Conservation (phyloP, 2,329 filamentous ascomycete species). For the Fusarium keratoplasticum region DNA sequence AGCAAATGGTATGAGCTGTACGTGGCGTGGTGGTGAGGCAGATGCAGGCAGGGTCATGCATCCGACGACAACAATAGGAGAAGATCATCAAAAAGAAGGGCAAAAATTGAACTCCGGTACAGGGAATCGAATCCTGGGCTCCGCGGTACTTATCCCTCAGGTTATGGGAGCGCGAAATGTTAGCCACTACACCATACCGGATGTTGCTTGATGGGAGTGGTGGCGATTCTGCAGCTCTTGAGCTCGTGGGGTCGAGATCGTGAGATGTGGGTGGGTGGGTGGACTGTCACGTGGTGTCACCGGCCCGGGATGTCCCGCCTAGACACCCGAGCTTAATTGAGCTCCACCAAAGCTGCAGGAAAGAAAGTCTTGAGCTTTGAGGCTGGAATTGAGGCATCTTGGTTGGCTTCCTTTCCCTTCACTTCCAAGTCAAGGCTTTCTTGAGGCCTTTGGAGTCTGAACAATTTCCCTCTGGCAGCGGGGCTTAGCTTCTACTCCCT, state of each 20-base stretch:
- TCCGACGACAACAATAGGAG: neutral
- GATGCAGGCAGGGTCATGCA: constrained; percentile 16
- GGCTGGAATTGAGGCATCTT: neutral
- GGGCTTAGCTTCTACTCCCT: constrained; percentile 2
- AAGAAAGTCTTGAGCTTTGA: constrained; percentile 11
- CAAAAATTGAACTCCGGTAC: constrained; percentile 7
- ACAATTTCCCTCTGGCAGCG: neutral
- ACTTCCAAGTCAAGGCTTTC: neutral
- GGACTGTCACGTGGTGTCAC: neutral
- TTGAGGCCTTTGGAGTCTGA: neutral
- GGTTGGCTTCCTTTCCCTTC: neutral
- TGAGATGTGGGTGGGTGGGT: neutral
- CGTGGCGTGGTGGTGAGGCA: constrained; percentile 10
- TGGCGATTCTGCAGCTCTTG: neutral
- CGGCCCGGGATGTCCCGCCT: neutral
- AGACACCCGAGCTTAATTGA: neutral
- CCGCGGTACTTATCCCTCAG: neutral
- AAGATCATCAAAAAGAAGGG: neutral
- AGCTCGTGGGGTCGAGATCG: neutral
- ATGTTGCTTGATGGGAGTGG: constrained; percentile 2
- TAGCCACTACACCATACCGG: constrained; percentile 51
- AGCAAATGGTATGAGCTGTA: constrained; percentile 17
- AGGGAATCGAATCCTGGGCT: constrained; percentile 1
- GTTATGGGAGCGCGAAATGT: constrained; percentile 49
- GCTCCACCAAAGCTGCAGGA: constrained; percentile 23